phyloP scores from a whole-genome alignment of 306 rosid genomes.

The Trifolium pratense region DNA sequence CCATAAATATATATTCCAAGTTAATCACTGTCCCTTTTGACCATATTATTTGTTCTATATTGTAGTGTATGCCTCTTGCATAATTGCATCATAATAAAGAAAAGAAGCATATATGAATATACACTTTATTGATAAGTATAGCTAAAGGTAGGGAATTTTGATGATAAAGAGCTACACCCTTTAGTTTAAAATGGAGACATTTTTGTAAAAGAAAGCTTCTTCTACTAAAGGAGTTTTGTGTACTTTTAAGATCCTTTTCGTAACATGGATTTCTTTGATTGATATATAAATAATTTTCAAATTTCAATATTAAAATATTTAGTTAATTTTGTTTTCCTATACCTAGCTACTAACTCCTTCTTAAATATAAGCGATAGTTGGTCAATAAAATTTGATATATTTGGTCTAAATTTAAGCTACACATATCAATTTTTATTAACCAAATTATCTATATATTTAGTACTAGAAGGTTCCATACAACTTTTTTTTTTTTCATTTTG shows the following conservation, averaged over 20 bases:
- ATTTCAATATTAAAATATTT: not conserved
- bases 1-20: constrained; percentile 43
- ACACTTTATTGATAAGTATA: constrained; percentile 35
- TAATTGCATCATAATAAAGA: constrained; percentile 44
- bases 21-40: constrained; percentile 48
- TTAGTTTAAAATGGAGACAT: constrained; percentile 40
- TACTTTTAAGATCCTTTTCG: constrained; percentile 9
- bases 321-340: constrained; percentile 24
- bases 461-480: no score
- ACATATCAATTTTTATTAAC: no score
- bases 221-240: constrained; percentile 4
- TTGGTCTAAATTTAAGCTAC: no score
- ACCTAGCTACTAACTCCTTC: no score
- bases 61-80: constrained; percentile 34
- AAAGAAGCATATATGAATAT: constrained; percentile 30
- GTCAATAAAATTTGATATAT: no score
- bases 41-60: constrained; percentile 25
- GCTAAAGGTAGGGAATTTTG: constrained; percentile 49
- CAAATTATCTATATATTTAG: no score
- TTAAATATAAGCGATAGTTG: no score
- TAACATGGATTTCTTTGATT: constrained; percentile 12
- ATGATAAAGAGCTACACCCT: constrained; percentile 46
- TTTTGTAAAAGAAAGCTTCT: constrained; percentile 48
- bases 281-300: not conserved
- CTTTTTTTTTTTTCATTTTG: no score